Conservation (phyloP, 2,329 filamentous ascomycete genomes). For the Fusarium stilboides region DNA sequence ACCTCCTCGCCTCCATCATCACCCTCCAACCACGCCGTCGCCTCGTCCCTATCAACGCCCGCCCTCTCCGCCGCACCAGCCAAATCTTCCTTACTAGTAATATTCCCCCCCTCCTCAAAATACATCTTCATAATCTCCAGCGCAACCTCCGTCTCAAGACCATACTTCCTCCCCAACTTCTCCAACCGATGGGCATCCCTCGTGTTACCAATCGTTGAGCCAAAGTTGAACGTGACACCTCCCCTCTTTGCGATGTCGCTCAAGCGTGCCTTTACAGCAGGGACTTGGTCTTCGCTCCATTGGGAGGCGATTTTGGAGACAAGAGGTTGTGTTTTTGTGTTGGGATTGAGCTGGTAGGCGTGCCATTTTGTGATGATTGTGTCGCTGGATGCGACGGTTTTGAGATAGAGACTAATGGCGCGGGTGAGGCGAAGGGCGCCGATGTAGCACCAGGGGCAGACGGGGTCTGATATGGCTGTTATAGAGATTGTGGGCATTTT, state of each 20-base stretch:
- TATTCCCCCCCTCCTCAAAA: conserved; percentile 76
- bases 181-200: conserved; percentile 70
- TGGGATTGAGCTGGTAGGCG: conserved; percentile 85
- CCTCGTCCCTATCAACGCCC: conserved; percentile 68
- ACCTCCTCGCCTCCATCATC: conserved; percentile 71
- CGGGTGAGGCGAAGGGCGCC: conserved; percentile 82
- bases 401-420: conserved; percentile 78
- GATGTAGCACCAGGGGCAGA: conserved; percentile 86
- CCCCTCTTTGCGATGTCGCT: conserved; percentile 71
- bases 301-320: conserved; percentile 69
- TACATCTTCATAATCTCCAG: conserved; percentile 76
- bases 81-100: conserved; percentile 71
- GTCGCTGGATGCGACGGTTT: conserved; percentile 73
- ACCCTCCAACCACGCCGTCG: conserved; percentile 67
- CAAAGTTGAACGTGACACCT: conserved; percentile 80
- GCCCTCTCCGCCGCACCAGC: conserved; percentile 66
- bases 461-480: conserved; percentile 83
- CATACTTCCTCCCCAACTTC: conserved; percentile 71
- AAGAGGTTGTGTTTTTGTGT: conserved; percentile 66
- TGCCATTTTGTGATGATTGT: conserved; percentile 82
- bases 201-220: conserved; percentile 62
- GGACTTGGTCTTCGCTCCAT: conserved; percentile 75
- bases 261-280: conserved; percentile 72
- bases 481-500: conserved; percentile 83
- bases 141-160: conserved; percentile 71